Conservation (phyloP, 2,329 filamentous ascomycete species). For the Trichoderma sp. region DNA sequence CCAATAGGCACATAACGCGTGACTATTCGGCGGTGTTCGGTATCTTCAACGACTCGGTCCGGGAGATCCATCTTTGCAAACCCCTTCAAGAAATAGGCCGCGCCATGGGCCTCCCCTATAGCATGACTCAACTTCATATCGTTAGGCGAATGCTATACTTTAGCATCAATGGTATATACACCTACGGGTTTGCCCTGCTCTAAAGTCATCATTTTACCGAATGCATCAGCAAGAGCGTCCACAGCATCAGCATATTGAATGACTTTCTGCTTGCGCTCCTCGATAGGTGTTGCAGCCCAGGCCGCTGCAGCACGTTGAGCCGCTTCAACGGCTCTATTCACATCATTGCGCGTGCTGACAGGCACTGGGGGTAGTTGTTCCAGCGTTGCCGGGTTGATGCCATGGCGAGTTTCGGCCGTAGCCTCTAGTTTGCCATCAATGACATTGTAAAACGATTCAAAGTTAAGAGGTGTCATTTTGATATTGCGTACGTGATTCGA, state of each 20-base stretch:
- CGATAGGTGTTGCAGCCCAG: background rate
- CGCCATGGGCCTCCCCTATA: background rate
- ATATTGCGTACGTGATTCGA: constrained; percentile 27
- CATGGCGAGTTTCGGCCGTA: background rate
- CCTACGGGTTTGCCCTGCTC: background rate
- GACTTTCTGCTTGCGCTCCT: background rate
- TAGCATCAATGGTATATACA: too few species aligned
- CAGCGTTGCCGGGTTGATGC: background rate
- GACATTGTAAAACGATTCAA: background rate
- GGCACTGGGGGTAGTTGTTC: background rate
- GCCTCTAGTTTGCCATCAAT: background rate
- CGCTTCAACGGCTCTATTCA: background rate
- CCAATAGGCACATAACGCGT: constrained; percentile 36
- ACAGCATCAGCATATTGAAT: background rate
- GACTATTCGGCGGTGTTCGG: constrained; percentile 21
- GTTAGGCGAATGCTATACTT: background rate
- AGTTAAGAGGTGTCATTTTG: constrained; percentile 10
- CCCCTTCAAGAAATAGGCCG: background rate
- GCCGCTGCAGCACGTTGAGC: background rate
- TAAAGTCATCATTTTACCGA: background rate
- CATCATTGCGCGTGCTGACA: background rate
- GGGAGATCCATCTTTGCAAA: background rate
- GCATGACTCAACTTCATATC: background rate
- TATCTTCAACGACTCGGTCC: constrained; percentile 42
- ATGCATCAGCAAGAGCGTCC: background rate